These are phyloP conservation scores for Fraxinus xanthoxyloides DNA, from an alignment of 305 asterid genomes.

Conservation along the genomic window DNA sequence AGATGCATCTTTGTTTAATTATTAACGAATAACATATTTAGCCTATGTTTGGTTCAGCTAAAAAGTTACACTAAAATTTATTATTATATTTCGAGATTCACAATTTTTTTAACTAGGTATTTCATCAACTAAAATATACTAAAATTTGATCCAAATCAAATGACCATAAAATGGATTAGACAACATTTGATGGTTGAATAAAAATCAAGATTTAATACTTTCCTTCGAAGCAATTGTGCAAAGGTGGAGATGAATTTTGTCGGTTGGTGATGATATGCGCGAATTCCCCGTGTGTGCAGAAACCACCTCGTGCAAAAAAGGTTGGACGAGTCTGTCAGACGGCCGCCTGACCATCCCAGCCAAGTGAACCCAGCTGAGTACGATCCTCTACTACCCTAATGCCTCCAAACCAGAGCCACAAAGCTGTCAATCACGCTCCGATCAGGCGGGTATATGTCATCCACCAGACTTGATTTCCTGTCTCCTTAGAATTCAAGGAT, in stretches of 20 bases:
- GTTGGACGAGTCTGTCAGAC: slow-evolving; percentile 27
- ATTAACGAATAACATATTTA: too few species aligned
- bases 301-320: background rate
- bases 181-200: too few species aligned
- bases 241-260: background rate
- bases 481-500: slow-evolving; percentile 15
- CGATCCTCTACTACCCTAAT: slow-evolving; percentile 24
- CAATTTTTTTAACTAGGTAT: too few species aligned
- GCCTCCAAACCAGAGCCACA: background rate
- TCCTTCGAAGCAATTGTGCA: background rate
- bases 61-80: too few species aligned
- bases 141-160: too few species aligned
- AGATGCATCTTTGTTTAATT: background rate
- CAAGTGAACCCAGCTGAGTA: background rate
- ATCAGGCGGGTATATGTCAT: background rate
- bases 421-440: slow-evolving; percentile 29
- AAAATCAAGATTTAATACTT: too few species aligned
- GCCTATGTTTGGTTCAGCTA: background rate
- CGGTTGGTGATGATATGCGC: background rate
- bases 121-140: too few species aligned
- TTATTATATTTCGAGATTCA: too few species aligned
- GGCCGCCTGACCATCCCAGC: slow-evolving; percentile 25
- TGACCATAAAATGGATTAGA: background rate
- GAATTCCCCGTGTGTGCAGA: background rate
- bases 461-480: slow-evolving; percentile 5